Percentiles rank a stretch among this genome's conserved stretches.
phyloP scores from a whole-genome alignment of 1,139 yeast species.

The Geotrichum histeridarum region DNA sequence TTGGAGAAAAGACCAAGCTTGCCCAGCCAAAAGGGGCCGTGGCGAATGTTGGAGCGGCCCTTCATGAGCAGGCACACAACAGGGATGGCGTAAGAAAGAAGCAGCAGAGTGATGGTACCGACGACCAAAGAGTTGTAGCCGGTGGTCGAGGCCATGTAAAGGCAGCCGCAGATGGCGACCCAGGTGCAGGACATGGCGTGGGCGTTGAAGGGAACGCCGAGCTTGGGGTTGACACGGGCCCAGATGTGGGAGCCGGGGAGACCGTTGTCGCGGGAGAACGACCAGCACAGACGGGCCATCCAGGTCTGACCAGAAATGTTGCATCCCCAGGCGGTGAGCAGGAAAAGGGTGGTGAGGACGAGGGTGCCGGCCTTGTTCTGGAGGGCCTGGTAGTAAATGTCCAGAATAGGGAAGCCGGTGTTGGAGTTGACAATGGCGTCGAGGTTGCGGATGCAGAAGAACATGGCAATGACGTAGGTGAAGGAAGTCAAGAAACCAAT shows the following conservation, averaged over 20 bases:
- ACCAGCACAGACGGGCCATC: slow-evolving; percentile 74
- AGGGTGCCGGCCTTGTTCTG: slow-evolving; percentile 51
- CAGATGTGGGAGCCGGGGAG: slow-evolving; percentile 48
- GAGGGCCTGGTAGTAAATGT: slow-evolving; percentile 54
- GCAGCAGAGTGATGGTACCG: slow-evolving; percentile 50
- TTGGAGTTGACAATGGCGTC: slow-evolving; percentile 42
- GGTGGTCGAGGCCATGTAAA: slow-evolving; percentile 51
- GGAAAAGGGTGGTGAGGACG: slow-evolving; percentile 52
- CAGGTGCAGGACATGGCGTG: slow-evolving; percentile 49
- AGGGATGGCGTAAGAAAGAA: slow-evolving; percentile 50
- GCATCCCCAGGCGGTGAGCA: slow-evolving; percentile 64
- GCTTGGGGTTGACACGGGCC: slow-evolving; percentile 44
- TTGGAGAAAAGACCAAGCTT: slow-evolving; percentile 53
- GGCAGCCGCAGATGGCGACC: slow-evolving; percentile 47
- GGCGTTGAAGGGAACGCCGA: slow-evolving; percentile 51
- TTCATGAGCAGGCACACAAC: slow-evolving; percentile 49
- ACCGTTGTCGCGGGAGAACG: slow-evolving; percentile 66
- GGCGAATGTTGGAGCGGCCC: slow-evolving; percentile 56
- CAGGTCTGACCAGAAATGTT: slow-evolving; percentile 68
- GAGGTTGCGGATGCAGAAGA: slow-evolving; percentile 52
- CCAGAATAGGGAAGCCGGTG: slow-evolving; percentile 57
- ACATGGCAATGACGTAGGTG: slow-evolving; percentile 51
- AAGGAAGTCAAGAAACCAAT: slow-evolving; percentile 55
- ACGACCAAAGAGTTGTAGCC: slow-evolving; percentile 55
- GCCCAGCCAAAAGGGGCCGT: slow-evolving; percentile 70